These are phyloP conservation scores for Dryadomyces quercivorus DNA, from an alignment of 2,329 filamentous ascomycete species.

Conservation along the genomic window DNA sequence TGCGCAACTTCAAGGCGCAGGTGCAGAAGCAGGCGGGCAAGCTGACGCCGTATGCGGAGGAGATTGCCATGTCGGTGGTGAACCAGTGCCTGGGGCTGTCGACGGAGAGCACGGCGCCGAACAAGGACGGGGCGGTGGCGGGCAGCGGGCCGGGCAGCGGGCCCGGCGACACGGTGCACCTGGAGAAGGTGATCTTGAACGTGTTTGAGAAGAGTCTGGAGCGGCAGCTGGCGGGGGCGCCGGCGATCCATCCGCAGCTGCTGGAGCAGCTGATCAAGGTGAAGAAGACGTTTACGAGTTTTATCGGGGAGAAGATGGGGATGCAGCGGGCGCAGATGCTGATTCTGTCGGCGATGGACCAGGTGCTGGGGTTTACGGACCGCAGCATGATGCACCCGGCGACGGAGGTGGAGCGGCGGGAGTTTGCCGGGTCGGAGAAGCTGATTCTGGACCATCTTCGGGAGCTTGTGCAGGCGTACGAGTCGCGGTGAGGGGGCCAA, in stretches of 20 bases:
- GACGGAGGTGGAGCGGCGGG: conserved; percentile 15
- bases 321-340: conserved; percentile 31
- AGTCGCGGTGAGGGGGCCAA: not conserved
- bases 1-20: conserved; percentile 34
- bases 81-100: conserved; percentile 38
- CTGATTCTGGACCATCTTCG: conserved; percentile 18
- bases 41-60: conserved; percentile 27
- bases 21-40: conserved; percentile 30
- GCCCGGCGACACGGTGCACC: conserved; percentile 16
- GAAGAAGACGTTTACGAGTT: conserved; percentile 31
- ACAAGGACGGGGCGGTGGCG: not conserved
- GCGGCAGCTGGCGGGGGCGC: not conserved
- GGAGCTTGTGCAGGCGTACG: conserved; percentile 12
- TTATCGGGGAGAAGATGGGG: conserved; percentile 27
- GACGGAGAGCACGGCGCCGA: conserved; percentile 23
- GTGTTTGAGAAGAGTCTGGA: conserved; percentile 22
- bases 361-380: conserved; percentile 34
- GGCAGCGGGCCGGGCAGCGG: conserved; percentile 12
- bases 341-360: conserved; percentile 37
- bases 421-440: conserved; percentile 19
- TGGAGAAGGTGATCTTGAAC: conserved; percentile 34
- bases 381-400: conserved; percentile 22
- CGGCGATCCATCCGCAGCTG: conserved; percentile 24
- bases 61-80: conserved; percentile 39
- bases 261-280: conserved; percentile 29